A percentile compares a stretch with the other conserved stretches of the same genome.
These are phyloP conservation scores for Allium fistulosum DNA, from an alignment of 106 monocot genomes.

Conservation along the genomic window DNA sequence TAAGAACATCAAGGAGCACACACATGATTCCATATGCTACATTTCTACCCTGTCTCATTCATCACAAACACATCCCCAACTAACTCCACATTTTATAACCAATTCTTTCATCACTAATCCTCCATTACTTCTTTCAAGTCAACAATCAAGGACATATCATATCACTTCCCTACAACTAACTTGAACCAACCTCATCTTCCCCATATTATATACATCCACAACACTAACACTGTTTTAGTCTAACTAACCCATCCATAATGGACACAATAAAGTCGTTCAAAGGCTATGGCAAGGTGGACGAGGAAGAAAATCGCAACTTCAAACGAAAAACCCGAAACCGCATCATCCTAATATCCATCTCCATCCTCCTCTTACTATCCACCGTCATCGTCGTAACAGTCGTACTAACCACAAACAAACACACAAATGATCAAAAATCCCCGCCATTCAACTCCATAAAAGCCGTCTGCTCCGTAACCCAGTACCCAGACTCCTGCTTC, in stretches of 20 bases:
- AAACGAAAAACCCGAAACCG: conserved; percentile 28
- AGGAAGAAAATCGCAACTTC: conserved; percentile 25
- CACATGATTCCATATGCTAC: too few species aligned
- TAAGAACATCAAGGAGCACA: too few species aligned
- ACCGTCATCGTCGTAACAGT: conserved; percentile 23
- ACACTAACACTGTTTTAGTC: too few species aligned
- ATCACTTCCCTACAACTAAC: too few species aligned
- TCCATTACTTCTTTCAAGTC: too few species aligned
- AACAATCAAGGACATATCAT: too few species aligned
- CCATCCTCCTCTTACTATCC: conserved; percentile 32
- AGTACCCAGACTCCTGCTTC: conserved; percentile 46
- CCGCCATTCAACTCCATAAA: conserved; percentile 29
- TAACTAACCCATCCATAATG: conserved; percentile 6
- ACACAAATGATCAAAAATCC: not conserved
- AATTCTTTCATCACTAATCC: too few species aligned
- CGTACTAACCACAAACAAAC: conserved; percentile 14
- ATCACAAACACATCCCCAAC: too few species aligned
- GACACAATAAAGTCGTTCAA: conserved; percentile 35
- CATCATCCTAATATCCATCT: conserved; percentile 27
- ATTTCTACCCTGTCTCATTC: too few species aligned
- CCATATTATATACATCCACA: too few species aligned
- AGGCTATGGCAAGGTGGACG: conserved; percentile 45
- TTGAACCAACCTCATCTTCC: too few species aligned
- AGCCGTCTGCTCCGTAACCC: conserved; percentile 47
- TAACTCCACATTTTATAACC: too few species aligned